A percentile compares a stretch with the other conserved stretches of the same genome.
Conservation (phyloP, 1,284 basidiomycete species). For the Ustilago tritici region DNA sequence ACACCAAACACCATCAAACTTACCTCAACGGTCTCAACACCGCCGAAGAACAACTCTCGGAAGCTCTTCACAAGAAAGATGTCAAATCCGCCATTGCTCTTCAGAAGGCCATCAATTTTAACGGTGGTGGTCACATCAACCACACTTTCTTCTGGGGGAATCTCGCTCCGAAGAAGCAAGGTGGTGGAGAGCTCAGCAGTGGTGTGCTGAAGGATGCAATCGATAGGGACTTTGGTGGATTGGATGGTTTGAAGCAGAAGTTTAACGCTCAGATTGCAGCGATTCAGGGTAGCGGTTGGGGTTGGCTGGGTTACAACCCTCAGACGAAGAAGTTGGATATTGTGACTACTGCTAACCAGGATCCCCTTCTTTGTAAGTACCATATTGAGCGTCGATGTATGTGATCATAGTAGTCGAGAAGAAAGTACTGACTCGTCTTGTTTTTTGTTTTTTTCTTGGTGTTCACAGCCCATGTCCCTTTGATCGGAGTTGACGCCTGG, state of each 20-base stretch:
- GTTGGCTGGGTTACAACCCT: slow-evolving; percentile 66
- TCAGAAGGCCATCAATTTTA: slow-evolving; percentile 68
- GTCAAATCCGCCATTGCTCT: slow-evolving; percentile 56
- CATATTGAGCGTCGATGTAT: not conserved
- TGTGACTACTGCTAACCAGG: slow-evolving; percentile 68
- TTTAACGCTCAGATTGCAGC: slow-evolving; percentile 63
- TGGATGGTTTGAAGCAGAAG: slow-evolving; percentile 63
- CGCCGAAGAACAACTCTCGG: slow-evolving; percentile 62
- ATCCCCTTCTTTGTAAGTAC: slow-evolving; percentile 62
- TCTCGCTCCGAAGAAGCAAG: slow-evolving; percentile 61
- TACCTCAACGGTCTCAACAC: slow-evolving; percentile 68
- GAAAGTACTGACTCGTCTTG: not conserved
- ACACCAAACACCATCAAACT: slow-evolving; percentile 69
- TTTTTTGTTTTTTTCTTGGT: not conserved
- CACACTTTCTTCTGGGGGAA: slow-evolving; percentile 69
- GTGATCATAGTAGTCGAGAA: not conserved
- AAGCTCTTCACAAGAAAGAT: slow-evolving; percentile 61
- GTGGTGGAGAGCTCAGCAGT: slow-evolving; percentile 62
- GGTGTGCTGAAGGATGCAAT: slow-evolving; percentile 65
- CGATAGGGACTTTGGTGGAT: slow-evolving; percentile 65
- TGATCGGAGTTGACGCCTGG: slow-evolving; percentile 69
- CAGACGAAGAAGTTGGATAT: slow-evolving; percentile 62
- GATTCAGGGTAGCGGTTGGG: slow-evolving; percentile 69
- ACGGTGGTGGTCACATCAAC: slow-evolving; percentile 69
- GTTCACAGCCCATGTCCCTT: slow-evolving; percentile 57